phyloP scores from a whole-genome alignment of 441 rosid genomes.

The Gossypium trilobum region DNA sequence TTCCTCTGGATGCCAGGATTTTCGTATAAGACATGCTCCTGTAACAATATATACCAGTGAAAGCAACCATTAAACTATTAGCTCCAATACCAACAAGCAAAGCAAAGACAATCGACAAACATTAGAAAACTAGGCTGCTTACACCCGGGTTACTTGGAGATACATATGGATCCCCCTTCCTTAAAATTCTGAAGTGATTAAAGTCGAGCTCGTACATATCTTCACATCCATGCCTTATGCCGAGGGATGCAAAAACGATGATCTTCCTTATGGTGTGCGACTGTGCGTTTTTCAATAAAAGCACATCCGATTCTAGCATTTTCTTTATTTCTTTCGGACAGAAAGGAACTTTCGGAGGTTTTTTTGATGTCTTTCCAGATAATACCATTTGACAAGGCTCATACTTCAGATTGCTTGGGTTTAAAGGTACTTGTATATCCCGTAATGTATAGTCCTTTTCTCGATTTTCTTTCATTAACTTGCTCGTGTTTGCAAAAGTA shows the following conservation, averaged over 20 bases:
- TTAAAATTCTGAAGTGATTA: slow-evolving; percentile 41
- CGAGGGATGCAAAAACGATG: slow-evolving; percentile 42
- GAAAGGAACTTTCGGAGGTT: slow-evolving; percentile 41
- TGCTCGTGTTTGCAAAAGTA: background rate
- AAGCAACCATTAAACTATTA: background rate
- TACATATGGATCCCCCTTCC: slow-evolving; percentile 40
- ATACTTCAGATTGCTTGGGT: slow-evolving; percentile 2
- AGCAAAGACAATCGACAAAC: background rate
- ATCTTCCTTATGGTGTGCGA: slow-evolving; percentile 53
- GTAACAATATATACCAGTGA: slow-evolving; percentile 1
- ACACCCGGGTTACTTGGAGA: slow-evolving; percentile 47
- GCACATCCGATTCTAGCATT: slow-evolving; percentile 32
- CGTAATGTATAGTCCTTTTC: background rate
- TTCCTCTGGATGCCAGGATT: slow-evolving; percentile 40
- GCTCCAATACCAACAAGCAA: background rate
- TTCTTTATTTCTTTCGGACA: slow-evolving; percentile 47
- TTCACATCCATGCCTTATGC: slow-evolving; percentile 51
- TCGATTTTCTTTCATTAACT: slow-evolving; percentile 1
- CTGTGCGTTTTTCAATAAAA: slow-evolving; percentile 36
- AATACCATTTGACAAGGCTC: slow-evolving; percentile 14
- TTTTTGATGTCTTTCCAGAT: slow-evolving; percentile 19
- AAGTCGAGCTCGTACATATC: slow-evolving; percentile 48
- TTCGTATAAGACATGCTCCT: slow-evolving; percentile 56
- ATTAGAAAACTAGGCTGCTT: slow-evolving; percentile 7
- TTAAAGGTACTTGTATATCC: slow-evolving; percentile 8